These are phyloP conservation scores for Euphorbia tirucalli DNA, from an alignment of 345 rosid genomes.

Conservation along the genomic window DNA sequence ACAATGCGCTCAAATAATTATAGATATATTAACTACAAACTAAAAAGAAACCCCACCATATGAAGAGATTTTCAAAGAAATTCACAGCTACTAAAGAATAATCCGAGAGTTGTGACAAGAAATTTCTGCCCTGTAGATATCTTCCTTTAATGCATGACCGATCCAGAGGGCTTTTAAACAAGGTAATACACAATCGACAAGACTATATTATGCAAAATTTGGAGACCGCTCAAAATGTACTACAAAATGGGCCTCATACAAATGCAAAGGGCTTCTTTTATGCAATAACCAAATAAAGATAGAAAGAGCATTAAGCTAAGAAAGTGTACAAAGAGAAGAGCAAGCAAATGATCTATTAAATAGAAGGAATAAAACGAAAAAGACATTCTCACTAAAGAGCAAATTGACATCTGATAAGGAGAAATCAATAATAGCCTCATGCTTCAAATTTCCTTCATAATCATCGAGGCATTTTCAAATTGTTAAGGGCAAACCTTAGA, in stretches of 20 bases:
- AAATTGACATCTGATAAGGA: neutral
- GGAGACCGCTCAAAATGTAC: neutral
- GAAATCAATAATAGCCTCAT: neutral
- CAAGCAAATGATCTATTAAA: neutral
- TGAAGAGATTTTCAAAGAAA: neutral
- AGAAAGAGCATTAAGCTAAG: no score
- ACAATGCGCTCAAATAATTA: neutral
- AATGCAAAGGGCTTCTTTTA: neutral
- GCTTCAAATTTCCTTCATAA: neutral
- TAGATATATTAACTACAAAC: neutral
- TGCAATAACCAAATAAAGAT: neutral
- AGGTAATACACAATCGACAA: neutral
- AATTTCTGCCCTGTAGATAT: neutral
- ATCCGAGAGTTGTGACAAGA: neutral
- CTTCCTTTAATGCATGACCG: neutral
- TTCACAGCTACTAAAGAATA: neutral
- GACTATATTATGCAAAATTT: neutral
- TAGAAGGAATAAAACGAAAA: neutral
- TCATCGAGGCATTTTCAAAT: neutral
- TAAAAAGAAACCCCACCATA: neutral
- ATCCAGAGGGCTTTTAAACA: constrained; percentile 10
- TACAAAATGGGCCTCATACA: neutral
- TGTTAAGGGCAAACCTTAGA: constrained; percentile 40
- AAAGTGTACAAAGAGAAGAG: no score
- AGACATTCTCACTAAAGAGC: neutral